Conservation (phyloP, 2,329 filamentous ascomycete genomes). For the Byssoonygena ceratinophila region DNA sequence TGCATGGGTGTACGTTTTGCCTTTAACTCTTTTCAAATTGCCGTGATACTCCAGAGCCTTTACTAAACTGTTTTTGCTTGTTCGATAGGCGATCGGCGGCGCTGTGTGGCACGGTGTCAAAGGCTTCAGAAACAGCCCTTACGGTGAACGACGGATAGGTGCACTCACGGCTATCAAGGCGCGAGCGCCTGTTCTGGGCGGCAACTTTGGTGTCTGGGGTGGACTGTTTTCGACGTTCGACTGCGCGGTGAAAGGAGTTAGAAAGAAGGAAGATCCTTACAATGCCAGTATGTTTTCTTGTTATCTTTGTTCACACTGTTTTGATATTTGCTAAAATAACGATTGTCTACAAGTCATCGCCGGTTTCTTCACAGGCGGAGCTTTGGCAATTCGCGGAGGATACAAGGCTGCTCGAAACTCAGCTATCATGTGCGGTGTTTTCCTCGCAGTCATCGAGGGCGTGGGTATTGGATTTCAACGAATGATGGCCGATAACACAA, state of each 20-base stretch:
- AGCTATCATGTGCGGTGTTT: constrained; percentile 87
- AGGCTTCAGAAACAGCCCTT: constrained; percentile 78
- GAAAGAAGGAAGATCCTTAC: constrained; percentile 96
- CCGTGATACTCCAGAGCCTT: neutral
- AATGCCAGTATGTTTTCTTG: constrained; percentile 59
- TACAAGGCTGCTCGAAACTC: constrained; percentile 87
- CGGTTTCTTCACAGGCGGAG: constrained; percentile 90
- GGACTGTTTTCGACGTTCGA: constrained; percentile 93
- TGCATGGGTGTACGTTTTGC: constrained; percentile 71
- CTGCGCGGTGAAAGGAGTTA: constrained; percentile 85
- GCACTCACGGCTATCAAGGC: constrained; percentile 96
- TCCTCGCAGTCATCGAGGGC: constrained; percentile 92
- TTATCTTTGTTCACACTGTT: neutral
- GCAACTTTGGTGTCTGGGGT: constrained; percentile 97
- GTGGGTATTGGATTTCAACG: constrained; percentile 92
- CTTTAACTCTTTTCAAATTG: too few relatives aligned
- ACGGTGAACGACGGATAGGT: constrained; percentile 91
- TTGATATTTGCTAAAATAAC: neutral
- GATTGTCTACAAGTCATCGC: constrained; percentile 55
- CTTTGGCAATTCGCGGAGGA: constrained; percentile 82
- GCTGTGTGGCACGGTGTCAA: constrained; percentile 96
- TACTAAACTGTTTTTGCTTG: constrained; percentile 13
- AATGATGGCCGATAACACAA: constrained; percentile 83
- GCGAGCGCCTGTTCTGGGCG: constrained; percentile 86
- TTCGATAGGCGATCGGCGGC: constrained; percentile 56